Evolutionary conservation across 768 basidiomycete genomes (phyloP), one percentile per base, ranked within the genome.

Genomic region (Mycena vulgaris): DNA sequence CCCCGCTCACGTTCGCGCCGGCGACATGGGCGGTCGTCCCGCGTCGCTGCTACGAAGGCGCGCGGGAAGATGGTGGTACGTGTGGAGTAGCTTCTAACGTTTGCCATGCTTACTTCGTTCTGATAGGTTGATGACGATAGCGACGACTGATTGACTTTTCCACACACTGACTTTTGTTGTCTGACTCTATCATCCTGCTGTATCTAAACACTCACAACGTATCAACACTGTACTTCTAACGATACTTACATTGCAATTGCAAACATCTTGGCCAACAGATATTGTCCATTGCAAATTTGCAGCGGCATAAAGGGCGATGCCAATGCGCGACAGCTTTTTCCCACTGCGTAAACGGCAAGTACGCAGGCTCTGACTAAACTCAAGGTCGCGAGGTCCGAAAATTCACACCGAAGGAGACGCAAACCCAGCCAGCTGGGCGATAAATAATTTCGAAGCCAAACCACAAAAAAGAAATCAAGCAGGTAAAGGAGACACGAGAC

Each of bases 31-130:
- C 82, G 90, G 37, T 87, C 90, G 19, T 89, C 90, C 1, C 80
- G 93, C 60, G 86, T 92, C 0, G 93, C 94, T 17, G 93, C 94
- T 9, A 84, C 89, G 21, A 90, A 84, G 74, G 92, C 94, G 13
- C 88, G 85, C 74, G 87, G 87, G 48, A 93, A 82, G 80, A 88
- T 92, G 80, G 86, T 89, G 72, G 87, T 87, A 73, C 63, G 83
- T 79, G 11, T 68, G 3, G 28, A 55, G 10, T n/a, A n/a, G n/a
- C n/a, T n/a, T n/a, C 4, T 13, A 42, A 2, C 23, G 35, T 30
- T 21, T 28, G 16, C 28, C 9, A n/a, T 47, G 8, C 37, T 42
- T 19, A 27, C 11, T 19, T 31, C 13, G 25, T 19, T n/a, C 27
- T 5, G 8, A 0, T 51, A 79, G 78, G 75, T 78, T 39, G 76